phyloP scores from a whole-genome alignment of 2,329 filamentous ascomycete genomes.

The Rhinocladiella similis region DNA sequence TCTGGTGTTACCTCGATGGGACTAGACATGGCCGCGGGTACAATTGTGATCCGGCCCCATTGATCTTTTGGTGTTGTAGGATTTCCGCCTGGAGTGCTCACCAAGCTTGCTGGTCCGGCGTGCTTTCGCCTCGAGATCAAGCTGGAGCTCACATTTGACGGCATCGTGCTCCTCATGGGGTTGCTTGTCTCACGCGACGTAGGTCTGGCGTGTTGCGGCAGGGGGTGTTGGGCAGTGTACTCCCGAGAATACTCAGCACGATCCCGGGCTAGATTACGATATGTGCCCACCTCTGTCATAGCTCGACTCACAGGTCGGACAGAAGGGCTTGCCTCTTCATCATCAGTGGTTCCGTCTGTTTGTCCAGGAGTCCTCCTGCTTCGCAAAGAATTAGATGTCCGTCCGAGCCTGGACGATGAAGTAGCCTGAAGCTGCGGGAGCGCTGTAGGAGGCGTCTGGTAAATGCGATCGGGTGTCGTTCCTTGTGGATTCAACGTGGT shows the following conservation, averaged over 20 bases:
- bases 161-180: constrained; percentile 23
- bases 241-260: constrained; percentile 33
- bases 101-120: constrained; percentile 13
- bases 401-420: constrained; percentile 41
- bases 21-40: constrained; percentile 20
- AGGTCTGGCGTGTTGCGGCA: constrained; percentile 27
- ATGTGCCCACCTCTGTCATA: constrained; percentile 42
- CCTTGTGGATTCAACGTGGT: constrained; percentile 11
- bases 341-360: constrained; percentile 34
- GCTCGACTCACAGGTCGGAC: constrained; percentile 44
- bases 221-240: constrained; percentile 35
- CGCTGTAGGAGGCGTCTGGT: constrained; percentile 31
- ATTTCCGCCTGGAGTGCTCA: constrained; percentile 12
- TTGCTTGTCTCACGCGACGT: constrained; percentile 8
- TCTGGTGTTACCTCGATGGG: constrained; percentile 23
- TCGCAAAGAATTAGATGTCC: constrained; percentile 41
- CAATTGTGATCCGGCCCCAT: constrained; percentile 28
- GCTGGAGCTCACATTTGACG: constrained; percentile 23
- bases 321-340: constrained; percentile 36
- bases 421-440: constrained; percentile 32
- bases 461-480: constrained; percentile 10
- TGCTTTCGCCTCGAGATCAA: constrained; percentile 27
- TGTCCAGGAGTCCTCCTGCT: constrained; percentile 36
- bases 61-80: constrained; percentile 22
- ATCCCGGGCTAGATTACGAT: constrained; percentile 36